Base-by-base conservation (phyloP, 2,329 filamentous ascomycete species). In the Pochonia chlamydosporia region DNA sequence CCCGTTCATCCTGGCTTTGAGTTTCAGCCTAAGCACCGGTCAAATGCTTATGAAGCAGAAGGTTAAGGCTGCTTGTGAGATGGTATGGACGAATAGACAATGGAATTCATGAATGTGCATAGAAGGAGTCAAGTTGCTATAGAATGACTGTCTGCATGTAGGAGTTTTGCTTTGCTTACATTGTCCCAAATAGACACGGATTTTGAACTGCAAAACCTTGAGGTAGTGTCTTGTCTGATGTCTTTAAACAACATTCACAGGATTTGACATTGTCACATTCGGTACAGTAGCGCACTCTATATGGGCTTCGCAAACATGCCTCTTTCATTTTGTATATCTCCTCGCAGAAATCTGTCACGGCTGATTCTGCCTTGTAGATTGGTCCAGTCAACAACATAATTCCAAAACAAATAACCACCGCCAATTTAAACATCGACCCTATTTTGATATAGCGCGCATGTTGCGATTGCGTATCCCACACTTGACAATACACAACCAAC, bases 1-100 rank as follows among this genome's bases (percentile, higher is more conserved):
- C 89, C 89, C 40, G 87, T 89, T 6, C 89, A 95, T 56, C 83
- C 87, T 33, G 85, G 88, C 58, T 99, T 97, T 76, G 84, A 86
- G 55, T 99, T 97, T 70, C 83, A 92, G 70, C 93, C 93, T 3
- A 99, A 99, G 75, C 93, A 99, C 74, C 97, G 96, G 74, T 93
- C 89, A 40, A 95, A 95, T 63, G 81, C 84, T 45, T 96, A 96
- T 42, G 89, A 90, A 66, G 85, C 83, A 2, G 84, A 89, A 61
- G 85, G 85, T 42, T 85, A 66, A 56, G 36, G 5, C 8, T 13
- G n/a, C 14, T 4, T 9, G 14, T 14, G 20, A 39, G 10, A 9
- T 11, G 35, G 14, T 13, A 23, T 21, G 20, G 18, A 39, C 8
- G 35, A 39, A 14, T 21, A 14, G 35, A 39, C n/a, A 20, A 21